Conservation (phyloP, 140 eudicot species). For the Cichorium intybus region DNA sequence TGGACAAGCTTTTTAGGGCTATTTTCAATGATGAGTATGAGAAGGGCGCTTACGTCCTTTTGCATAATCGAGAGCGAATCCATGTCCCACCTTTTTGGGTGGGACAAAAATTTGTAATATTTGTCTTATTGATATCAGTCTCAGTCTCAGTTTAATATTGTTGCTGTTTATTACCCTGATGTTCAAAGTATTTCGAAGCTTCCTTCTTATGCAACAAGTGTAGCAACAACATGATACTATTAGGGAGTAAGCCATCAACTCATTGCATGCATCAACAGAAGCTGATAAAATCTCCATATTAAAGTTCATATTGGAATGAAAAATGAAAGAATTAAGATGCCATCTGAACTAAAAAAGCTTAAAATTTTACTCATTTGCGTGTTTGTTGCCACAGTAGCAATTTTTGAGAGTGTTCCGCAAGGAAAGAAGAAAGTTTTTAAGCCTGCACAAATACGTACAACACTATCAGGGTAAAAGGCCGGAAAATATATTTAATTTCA, state of each 20-base stretch:
- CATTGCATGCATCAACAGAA: constrained; percentile 69
- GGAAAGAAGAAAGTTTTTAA: constrained; percentile 71
- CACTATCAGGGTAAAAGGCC: neutral
- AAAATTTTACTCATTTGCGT: constrained; percentile 63
- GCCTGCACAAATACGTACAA: constrained; percentile 48
- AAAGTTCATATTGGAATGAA: constrained; percentile 13
- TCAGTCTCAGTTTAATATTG: no score
- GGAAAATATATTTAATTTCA: no score
- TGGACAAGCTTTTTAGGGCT: no score
- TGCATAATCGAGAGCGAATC: no score
- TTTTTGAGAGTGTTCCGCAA: constrained; percentile 77
- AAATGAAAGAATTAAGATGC: neutral
- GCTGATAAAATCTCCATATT: constrained; percentile 47
- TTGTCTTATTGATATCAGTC: no score
- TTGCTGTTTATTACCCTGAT: constrained; percentile 66
- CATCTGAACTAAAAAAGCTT: neutral
- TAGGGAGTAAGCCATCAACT: constrained; percentile 80
- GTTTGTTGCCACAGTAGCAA: constrained; percentile 70
- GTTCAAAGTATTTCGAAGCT: constrained; percentile 71
- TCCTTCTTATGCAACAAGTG: constrained; percentile 76
- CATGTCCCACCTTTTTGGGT: neutral
- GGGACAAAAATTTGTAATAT: no score
- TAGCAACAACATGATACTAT: constrained; percentile 92
- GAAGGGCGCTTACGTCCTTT: neutral
- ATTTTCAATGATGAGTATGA: no score